Conservation (phyloP, 169 alveolate genomes). For the Plasmodium berghei region DNA sequence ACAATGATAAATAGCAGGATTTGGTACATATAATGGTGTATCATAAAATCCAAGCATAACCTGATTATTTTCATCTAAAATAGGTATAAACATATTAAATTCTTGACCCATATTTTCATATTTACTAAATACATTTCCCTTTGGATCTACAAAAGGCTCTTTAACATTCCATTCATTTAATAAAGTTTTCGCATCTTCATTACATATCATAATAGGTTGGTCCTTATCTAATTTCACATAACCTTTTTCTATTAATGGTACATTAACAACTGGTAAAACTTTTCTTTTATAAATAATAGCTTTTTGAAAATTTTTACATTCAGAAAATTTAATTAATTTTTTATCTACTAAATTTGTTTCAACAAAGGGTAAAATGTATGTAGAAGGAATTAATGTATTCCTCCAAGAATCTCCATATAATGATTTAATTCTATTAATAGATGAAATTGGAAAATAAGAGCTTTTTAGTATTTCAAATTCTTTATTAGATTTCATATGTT, state of each 20-base stretch:
- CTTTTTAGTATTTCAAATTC: slow-evolving; percentile 48
- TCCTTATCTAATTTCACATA: slow-evolving; percentile 77
- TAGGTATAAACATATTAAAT: slow-evolving; percentile 69
- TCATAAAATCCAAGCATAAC: slow-evolving; percentile 81
- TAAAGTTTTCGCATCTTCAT: slow-evolving; percentile 82
- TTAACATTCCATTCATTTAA: slow-evolving; percentile 81
- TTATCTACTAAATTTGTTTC: slow-evolving; percentile 78
- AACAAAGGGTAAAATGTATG: slow-evolving; percentile 77
- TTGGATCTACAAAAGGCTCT: slow-evolving; percentile 82
- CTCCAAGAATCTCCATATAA: slow-evolving; percentile 81
- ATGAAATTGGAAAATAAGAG: slow-evolving; percentile 35
- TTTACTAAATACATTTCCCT: slow-evolving; percentile 80
- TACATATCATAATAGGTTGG: slow-evolving; percentile 85
- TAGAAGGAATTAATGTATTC: slow-evolving; percentile 74
- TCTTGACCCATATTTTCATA: slow-evolving; percentile 49
- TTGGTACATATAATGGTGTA: slow-evolving; percentile 84
- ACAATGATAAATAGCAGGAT: slow-evolving; percentile 84
- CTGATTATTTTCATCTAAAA: slow-evolving; percentile 71
- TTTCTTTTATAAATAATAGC: slow-evolving; percentile 67
- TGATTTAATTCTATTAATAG: slow-evolving; percentile 80
- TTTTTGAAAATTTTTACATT: slow-evolving; percentile 77
- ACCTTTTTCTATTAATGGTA: slow-evolving; percentile 84
- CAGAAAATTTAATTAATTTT: slow-evolving; percentile 77
- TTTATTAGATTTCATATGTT: slow-evolving; percentile 74
- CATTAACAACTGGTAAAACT: slow-evolving; percentile 82